Base-by-base conservation (phyloP, 75 land plant species). In the Cunninghamia lanceolata region DNA sequence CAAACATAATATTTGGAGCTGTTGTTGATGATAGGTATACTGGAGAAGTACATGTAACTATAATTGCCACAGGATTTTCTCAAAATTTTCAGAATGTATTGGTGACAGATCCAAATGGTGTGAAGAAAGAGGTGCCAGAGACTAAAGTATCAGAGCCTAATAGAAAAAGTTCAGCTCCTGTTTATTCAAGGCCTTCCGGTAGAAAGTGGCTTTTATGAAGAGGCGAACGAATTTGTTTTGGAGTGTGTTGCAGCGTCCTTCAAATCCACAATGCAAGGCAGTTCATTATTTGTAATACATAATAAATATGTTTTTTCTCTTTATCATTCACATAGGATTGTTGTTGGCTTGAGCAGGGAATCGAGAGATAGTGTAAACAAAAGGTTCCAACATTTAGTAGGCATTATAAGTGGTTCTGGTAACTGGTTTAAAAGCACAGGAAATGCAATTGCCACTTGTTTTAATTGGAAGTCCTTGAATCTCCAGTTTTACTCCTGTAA, bases 1-100 rank as follows among this genome's bases (percentile, higher is more conserved):
- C 99, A 32, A 97, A 97, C 87, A 96, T 97, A 50, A 96, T 97
- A 86, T 96, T 97, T 91, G 99, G 98, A 30, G 98, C 98, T 21
- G 99, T 97, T 54, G 98, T 96, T 36, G 99, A 97, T 89, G 99
- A 96, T 34, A 92, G 94, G 21, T 97, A 93, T 88, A 92, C 90
- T 73, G 99, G 99, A 28, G 95, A 96, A 86, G 90, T 97, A 75
- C 99, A 97, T 83, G 98, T 97, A 45, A 97, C 99, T 17, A 96
- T 97, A 14, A 94, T 97, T 82, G 99, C 99, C 9, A 97, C 99
- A 19, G 99, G 99, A 34, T 97, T 96, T 86, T 93, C 99, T 9
- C 98, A 96, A 79, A 93, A 93, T 19, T 97, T 97, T 82, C 99
- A 96, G 86, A 96, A 96, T 85, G 88, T 89, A 40, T 86, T 93